Conservation (phyloP, 2,329 filamentous ascomycete genomes). For the Pseudogymnoascus sp. region DNA sequence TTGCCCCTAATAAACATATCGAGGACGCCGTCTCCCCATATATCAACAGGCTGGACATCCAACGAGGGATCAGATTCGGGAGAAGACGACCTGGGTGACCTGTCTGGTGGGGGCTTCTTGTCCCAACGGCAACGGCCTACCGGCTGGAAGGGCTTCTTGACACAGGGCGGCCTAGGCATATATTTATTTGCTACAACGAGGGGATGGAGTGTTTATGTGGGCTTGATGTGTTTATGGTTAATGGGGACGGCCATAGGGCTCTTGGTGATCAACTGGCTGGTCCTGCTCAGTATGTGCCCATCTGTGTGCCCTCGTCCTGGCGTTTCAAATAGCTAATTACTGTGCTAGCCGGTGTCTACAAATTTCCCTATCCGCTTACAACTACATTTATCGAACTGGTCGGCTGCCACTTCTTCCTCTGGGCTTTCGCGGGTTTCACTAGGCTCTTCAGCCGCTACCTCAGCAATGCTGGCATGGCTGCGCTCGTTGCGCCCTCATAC, state of each 20-base stretch:
- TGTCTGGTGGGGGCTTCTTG: slow-evolving; percentile 28
- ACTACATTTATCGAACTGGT: slow-evolving; percentile 42
- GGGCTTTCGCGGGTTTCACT: slow-evolving; percentile 39
- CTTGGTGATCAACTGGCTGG: slow-evolving; percentile 42
- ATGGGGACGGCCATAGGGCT: slow-evolving; percentile 39
- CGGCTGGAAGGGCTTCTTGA: slow-evolving; percentile 28
- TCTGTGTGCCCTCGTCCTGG: background rate
- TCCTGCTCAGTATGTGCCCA: slow-evolving; percentile 35
- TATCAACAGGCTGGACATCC: slow-evolving; percentile 34
- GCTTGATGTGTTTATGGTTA: slow-evolving; percentile 39
- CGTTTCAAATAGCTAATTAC: background rate
- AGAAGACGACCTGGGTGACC: slow-evolving; percentile 34
- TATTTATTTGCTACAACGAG: slow-evolving; percentile 39
- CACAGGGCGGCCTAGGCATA: slow-evolving; percentile 37
- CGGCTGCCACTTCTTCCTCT: slow-evolving; percentile 40
- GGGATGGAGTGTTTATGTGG: slow-evolving; percentile 41
- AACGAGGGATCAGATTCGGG: slow-evolving; percentile 35
- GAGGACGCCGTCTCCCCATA: slow-evolving; percentile 36
- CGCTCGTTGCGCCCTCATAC: slow-evolving; percentile 33
- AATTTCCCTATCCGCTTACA: slow-evolving; percentile 44
- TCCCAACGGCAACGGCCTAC: slow-evolving; percentile 14
- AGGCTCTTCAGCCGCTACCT: slow-evolving; percentile 36
- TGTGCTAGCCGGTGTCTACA: slow-evolving; percentile 36
- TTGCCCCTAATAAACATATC: slow-evolving; percentile 38
- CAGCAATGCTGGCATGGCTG: slow-evolving; percentile 29